These are phyloP conservation scores for Porphyrellus cyaneotinctus DNA, from an alignment of 768 basidiomycete genomes.

Conservation along the genomic window DNA sequence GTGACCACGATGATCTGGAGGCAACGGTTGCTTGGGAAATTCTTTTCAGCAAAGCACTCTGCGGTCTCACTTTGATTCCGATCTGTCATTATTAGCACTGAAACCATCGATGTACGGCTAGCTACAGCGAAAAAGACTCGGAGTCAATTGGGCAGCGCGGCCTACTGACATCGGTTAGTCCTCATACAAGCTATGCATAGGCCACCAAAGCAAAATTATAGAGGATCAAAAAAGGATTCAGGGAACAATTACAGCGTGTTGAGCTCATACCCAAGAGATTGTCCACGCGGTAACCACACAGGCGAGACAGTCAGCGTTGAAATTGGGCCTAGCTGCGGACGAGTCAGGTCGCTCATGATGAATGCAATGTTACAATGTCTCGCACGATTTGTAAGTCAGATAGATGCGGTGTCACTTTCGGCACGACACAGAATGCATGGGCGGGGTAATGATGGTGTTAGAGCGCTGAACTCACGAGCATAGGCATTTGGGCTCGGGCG, in stretches of 20 bases:
- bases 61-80: not conserved
- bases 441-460: conserved; percentile 7
- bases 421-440: not conserved
- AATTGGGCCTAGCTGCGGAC: not conserved
- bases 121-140: conserved; percentile 30
- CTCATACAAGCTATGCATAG: not conserved
- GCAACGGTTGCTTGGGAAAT: not conserved
- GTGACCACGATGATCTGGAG: not conserved
- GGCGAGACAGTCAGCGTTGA: not conserved
- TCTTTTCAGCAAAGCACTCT: not conserved
- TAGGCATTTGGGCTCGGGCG: not conserved
- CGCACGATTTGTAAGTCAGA: no score
- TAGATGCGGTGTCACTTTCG: not conserved
- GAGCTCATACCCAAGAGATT: not conserved
- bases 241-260: not conserved
- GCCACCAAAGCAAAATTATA: not conserved
- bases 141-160: not conserved
- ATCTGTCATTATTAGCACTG: not conserved
- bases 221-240: not conserved
- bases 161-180: conserved; percentile 28
- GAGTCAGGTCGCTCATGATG: not conserved
- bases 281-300: conserved; percentile 14
- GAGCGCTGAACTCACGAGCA: conserved; percentile 2
- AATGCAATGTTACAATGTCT: not conserved
- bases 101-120: conserved; percentile 12